Conservation (phyloP, 257 asterid genomes). For the Penstemon barbatus region DNA sequence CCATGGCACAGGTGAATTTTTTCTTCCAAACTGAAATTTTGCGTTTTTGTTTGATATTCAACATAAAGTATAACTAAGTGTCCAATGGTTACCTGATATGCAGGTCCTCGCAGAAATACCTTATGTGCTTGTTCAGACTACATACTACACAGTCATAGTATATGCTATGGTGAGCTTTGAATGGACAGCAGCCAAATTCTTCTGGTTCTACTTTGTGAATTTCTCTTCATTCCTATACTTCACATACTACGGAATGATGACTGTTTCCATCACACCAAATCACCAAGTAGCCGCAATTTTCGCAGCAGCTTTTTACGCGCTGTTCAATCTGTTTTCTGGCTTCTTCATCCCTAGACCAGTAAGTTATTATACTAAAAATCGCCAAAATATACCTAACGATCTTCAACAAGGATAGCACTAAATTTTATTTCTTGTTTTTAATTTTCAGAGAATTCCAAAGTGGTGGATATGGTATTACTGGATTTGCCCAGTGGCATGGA, state of each 20-base stretch:
- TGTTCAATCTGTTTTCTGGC: constrained; percentile 78
- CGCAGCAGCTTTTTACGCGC: constrained; percentile 70
- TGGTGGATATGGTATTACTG: constrained; percentile 99
- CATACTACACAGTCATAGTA: constrained; percentile 62
- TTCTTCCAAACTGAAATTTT: background rate
- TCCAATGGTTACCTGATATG: background rate
- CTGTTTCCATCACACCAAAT: constrained; percentile 75
- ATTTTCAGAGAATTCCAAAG: constrained; percentile 72
- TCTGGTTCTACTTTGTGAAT: constrained; percentile 77
- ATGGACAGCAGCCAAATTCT: constrained; percentile 73
- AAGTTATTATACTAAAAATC: constrained; percentile 33
- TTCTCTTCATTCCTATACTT: constrained; percentile 76
- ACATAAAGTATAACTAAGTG: background rate
- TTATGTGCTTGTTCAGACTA: constrained; percentile 55
- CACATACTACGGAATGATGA: constrained; percentile 94
- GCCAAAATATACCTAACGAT: background rate
- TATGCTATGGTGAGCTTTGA: constrained; percentile 80
- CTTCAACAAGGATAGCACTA: background rate
- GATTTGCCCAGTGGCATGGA: constrained; percentile 96
- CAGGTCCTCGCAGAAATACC: constrained; percentile 76
- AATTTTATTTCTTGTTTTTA: constrained; percentile 6
- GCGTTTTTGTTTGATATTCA: too few species aligned
- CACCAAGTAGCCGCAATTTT: constrained; percentile 78
- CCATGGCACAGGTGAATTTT: constrained; percentile 65
- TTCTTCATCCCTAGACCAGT: constrained; percentile 84